Evolutionary conservation across 1,284 basidiomycete species (phyloP).

Genomic region (Trametes sp.): DNA sequence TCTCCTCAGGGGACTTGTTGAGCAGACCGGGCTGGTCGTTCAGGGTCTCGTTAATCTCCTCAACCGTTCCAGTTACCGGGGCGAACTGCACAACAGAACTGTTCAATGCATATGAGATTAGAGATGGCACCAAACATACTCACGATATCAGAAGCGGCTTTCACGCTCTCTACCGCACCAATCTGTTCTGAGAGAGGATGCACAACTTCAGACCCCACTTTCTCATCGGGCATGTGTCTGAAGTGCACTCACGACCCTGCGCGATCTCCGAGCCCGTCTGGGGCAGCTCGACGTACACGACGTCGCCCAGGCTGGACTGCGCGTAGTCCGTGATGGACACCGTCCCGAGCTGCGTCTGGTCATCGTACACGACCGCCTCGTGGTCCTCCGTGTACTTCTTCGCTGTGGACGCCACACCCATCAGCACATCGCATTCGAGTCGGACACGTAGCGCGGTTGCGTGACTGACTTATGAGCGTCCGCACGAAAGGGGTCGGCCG

Average conservation of each 20-base stretch:
- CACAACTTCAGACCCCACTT: too few species aligned
- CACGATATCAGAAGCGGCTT: conserved; percentile 95
- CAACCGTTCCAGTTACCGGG: conserved; percentile 87
- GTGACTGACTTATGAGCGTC: conserved; percentile 48
- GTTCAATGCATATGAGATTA: conserved; percentile 6
- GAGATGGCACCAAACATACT: too few species aligned
- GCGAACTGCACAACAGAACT: conserved; percentile 69
- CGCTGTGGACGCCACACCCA: conserved; percentile 52
- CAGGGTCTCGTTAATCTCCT: conserved; percentile 82
- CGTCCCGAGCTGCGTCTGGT: conserved; percentile 80
- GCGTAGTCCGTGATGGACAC: conserved; percentile 95
- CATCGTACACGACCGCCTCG: conserved; percentile 88
- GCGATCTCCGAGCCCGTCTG: conserved; percentile 70
- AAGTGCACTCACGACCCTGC: conserved; percentile 74
- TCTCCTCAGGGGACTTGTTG: conserved; percentile 88
- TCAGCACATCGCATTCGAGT: not conserved
- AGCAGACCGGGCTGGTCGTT: conserved; percentile 79
- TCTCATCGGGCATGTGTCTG: too few species aligned
- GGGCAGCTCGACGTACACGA: conserved; percentile 97
- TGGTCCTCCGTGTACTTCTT: conserved; percentile 91
- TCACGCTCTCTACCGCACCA: conserved; percentile 97
- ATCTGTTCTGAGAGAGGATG: conserved; percentile 72
- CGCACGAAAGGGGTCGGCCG: conserved; percentile 39
- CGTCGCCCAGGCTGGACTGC: conserved; percentile 92
- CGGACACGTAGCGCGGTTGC: not conserved